phyloP scores from a whole-genome alignment of 176 grass and related monocot genomes.

The Carex littledalei region DNA sequence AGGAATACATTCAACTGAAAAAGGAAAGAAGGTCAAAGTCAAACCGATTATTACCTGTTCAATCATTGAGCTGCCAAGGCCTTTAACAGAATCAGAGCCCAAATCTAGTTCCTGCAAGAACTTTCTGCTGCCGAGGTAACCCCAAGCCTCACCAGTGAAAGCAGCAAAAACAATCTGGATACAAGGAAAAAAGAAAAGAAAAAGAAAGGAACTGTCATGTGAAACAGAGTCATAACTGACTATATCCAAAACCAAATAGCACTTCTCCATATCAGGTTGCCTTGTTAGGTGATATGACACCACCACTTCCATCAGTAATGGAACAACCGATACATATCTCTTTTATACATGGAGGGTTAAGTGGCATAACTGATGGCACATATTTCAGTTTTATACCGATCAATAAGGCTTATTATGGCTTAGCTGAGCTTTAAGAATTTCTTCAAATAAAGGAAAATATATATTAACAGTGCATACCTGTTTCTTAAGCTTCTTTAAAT shows the following conservation, averaged over 20 bases:
- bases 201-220: constrained; percentile 18
- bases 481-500: constrained; percentile 75
- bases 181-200: constrained; percentile 7
- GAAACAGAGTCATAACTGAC: neutral
- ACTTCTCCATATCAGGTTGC: neutral
- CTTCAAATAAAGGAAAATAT: neutral
- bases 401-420: neutral
- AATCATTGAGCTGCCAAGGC: constrained; percentile 65
- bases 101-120: constrained; percentile 81
- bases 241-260: neutral
- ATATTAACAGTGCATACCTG: constrained; percentile 41
- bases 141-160: constrained; percentile 96
- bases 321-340: neutral
- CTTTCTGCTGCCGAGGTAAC: constrained; percentile 91
- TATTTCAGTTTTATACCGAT: neutral
- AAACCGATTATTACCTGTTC: constrained; percentile 48
- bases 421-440: neutral
- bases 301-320: neutral
- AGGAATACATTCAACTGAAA: neutral
- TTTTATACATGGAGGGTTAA: neutral
- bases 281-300: neutral
- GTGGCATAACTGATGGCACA: neutral
- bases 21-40: neutral
- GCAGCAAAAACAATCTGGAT: constrained; percentile 70
- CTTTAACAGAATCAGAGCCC: constrained; percentile 61